A percentile compares a stretch with the other conserved stretches of the same genome.
phyloP scores from a whole-genome alignment of 306 rosid species.

The Medicago lupulina region DNA sequence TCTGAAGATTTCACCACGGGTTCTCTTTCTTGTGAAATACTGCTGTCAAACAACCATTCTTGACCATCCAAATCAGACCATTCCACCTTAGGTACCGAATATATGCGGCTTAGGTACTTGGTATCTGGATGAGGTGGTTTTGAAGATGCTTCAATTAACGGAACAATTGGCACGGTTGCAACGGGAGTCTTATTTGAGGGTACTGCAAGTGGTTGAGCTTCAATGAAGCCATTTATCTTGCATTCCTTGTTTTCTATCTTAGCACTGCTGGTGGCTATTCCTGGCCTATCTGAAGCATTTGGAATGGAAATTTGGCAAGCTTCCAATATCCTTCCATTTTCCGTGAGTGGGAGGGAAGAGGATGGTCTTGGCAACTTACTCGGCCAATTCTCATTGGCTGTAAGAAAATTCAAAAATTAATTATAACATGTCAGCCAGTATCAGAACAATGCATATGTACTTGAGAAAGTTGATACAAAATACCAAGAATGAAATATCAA shows the following conservation, averaged over 20 bases:
- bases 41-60: slow-evolving; percentile 75
- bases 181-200: slow-evolving; percentile 49
- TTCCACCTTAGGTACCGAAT: slow-evolving; percentile 69
- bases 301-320: slow-evolving; percentile 59
- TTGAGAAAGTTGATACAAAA: slow-evolving; percentile 36
- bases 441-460: slow-evolving; percentile 41
- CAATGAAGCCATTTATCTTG: slow-evolving; percentile 69
- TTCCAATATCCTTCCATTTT: slow-evolving; percentile 77
- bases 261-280: slow-evolving; percentile 44
- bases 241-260: slow-evolving; percentile 59
- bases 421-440: slow-evolving; percentile 49
- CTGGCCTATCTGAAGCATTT: slow-evolving; percentile 54
- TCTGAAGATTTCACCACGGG: slow-evolving; percentile 47
- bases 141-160: slow-evolving; percentile 38
- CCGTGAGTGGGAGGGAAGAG: slow-evolving; percentile 55
- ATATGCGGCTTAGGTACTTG: slow-evolving; percentile 63
- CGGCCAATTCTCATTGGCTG: slow-evolving; percentile 80
- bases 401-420: slow-evolving; percentile 53
- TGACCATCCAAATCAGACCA: slow-evolving; percentile 62
- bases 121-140: slow-evolving; percentile 85
- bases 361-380: slow-evolving; percentile 65
- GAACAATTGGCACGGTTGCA: slow-evolving; percentile 49
- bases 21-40: slow-evolving; percentile 49
- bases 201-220: slow-evolving; percentile 49
- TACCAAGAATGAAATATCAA: slow-evolving; percentile 39